Conservation (phyloP, 2,329 filamentous ascomycete genomes). For the Alternaria arborescens region DNA sequence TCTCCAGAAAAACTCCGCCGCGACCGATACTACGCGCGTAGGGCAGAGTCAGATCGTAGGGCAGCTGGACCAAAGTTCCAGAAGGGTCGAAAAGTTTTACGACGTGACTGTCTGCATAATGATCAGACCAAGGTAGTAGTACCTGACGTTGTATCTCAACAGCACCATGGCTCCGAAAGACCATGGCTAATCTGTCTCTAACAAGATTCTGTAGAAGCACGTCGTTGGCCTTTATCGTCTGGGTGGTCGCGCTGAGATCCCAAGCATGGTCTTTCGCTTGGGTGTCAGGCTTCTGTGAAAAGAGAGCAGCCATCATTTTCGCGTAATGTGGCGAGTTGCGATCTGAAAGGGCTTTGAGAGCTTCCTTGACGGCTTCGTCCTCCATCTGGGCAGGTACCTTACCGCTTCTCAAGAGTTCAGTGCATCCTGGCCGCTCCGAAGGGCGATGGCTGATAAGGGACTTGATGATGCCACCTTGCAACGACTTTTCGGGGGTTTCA, state of each 20-base stretch:
- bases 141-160: slow-evolving; percentile 78
- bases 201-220: slow-evolving; percentile 76
- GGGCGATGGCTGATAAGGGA: slow-evolving; percentile 84
- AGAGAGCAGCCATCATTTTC: slow-evolving; percentile 87
- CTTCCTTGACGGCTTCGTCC: slow-evolving; percentile 86
- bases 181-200: slow-evolving; percentile 75
- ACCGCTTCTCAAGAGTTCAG: slow-evolving; percentile 83
- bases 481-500: slow-evolving; percentile 69
- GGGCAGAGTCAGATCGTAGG: slow-evolving; percentile 89
- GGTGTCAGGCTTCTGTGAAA: slow-evolving; percentile 74
- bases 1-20: slow-evolving; percentile 70
- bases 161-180: slow-evolving; percentile 90
- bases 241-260: slow-evolving; percentile 53
- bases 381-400: slow-evolving; percentile 92
- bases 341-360: slow-evolving; percentile 81
- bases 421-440: slow-evolving; percentile 80
- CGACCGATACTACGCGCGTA: slow-evolving; percentile 86
- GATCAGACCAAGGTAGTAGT: slow-evolving; percentile 81
- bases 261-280: slow-evolving; percentile 75
- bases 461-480: slow-evolving; percentile 79
- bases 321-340: slow-evolving; percentile 87
- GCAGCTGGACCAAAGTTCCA: slow-evolving; percentile 91
- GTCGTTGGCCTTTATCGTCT: slow-evolving; percentile 57
- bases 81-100: slow-evolving; percentile 83
- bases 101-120: slow-evolving; percentile 74